phyloP scores from a whole-genome alignment of 2,329 filamentous ascomycete genomes.

The Gliomastix tumulicola region DNA sequence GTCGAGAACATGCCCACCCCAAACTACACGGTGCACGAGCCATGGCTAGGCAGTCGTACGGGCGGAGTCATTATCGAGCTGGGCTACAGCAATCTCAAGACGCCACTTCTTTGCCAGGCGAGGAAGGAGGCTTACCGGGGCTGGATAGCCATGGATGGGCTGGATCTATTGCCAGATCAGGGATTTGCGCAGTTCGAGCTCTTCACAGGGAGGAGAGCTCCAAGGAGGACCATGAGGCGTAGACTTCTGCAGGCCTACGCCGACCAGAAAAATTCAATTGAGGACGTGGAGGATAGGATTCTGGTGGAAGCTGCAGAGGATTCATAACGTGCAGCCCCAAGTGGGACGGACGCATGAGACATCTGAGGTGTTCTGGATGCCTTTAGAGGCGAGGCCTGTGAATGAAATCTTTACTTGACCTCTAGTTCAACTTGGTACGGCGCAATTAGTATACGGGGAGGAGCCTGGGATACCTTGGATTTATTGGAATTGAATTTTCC shows the following conservation, averaged over 20 bases:
- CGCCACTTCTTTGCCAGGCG: slow-evolving; percentile 64
- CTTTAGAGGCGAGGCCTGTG: too few relatives aligned
- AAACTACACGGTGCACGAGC: slow-evolving; percentile 60
- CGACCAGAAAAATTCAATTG: too few relatives aligned
- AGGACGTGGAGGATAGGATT: too few relatives aligned
- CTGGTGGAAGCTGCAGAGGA: too few relatives aligned
- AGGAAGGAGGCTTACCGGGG: slow-evolving; percentile 50
- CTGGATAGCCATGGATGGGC: slow-evolving; percentile 70
- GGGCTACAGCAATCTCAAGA: slow-evolving; percentile 67
- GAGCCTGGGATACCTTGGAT: too few relatives aligned
- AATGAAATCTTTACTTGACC: too few relatives aligned
- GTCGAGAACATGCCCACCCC: slow-evolving; percentile 58
- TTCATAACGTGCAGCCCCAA: too few relatives aligned
- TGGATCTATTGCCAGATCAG: slow-evolving; percentile 72
- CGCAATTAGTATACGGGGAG: too few relatives aligned
- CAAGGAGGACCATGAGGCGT: slow-evolving; percentile 60
- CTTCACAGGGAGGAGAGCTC: slow-evolving; percentile 55
- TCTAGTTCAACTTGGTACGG: too few relatives aligned
- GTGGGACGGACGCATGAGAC: too few relatives aligned
- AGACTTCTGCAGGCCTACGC: slow-evolving; percentile 47
- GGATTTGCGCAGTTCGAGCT: slow-evolving; percentile 78
- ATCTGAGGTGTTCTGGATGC: too few relatives aligned
- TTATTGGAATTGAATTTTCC: too few relatives aligned
- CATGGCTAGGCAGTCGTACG: slow-evolving; percentile 66
- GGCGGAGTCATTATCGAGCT: slow-evolving; percentile 72